These are phyloP conservation scores for Lachnellula hyalina DNA, from an alignment of 2,329 filamentous ascomycete genomes.

Conservation along the genomic window DNA sequence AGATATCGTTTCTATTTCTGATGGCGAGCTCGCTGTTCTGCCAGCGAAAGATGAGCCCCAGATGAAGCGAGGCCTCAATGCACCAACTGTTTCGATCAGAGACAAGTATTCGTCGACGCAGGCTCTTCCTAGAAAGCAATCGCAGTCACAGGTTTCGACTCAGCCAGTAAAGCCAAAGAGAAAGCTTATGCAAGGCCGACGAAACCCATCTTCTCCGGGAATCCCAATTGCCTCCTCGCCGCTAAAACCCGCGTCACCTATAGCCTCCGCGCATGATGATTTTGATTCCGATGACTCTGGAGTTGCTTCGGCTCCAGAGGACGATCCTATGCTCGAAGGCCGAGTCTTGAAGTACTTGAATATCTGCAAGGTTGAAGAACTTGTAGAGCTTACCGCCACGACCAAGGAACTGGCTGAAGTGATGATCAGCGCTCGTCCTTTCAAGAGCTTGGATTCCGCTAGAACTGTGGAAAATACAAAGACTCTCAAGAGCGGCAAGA, in stretches of 20 bases:
- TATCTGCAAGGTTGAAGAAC: conserved; percentile 64
- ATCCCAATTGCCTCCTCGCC: conserved; percentile 17
- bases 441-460: conserved; percentile 59
- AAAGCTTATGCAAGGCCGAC: conserved; percentile 30
- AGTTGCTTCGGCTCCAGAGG: conserved; percentile 29
- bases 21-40: conserved; percentile 31
- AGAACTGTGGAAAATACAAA: conserved; percentile 54
- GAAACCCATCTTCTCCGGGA: conserved; percentile 24
- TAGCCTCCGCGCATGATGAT: conserved; percentile 17
- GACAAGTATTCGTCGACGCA: conserved; percentile 52
- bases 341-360: conserved; percentile 80
- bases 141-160: conserved; percentile 9
- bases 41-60: conserved; percentile 36
- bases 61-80: conserved; percentile 51
- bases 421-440: conserved; percentile 72
- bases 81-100: conserved; percentile 49
- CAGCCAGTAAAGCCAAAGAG: conserved; percentile 29
- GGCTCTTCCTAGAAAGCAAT: conserved; percentile 25
- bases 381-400: conserved; percentile 76
- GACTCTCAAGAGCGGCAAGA: conserved; percentile 45
- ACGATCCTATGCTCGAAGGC: conserved; percentile 40
- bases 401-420: conserved; percentile 63
- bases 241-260: conserved; percentile 9
- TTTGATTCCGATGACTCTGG: conserved; percentile 29
- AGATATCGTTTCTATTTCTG: conserved; percentile 24